Percentiles rank a stretch among this genome's conserved stretches.
These are phyloP conservation scores for Carex cristatella DNA, from an alignment of 176 grass and related monocot genomes.

Conservation along the genomic window DNA sequence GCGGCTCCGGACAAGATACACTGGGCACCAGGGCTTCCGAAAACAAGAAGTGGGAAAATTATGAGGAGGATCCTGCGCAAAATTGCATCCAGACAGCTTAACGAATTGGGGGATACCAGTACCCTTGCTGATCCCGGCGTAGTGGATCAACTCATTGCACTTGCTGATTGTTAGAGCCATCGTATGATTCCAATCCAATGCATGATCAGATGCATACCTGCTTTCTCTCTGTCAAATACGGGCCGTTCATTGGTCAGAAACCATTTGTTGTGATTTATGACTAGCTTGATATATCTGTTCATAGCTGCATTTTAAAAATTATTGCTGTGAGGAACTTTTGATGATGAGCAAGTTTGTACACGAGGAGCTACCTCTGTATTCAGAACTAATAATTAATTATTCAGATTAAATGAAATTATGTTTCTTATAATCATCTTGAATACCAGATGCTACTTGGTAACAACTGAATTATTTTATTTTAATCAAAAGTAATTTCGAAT, in stretches of 20 bases:
- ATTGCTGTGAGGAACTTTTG: not conserved
- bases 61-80: constrained; percentile 94
- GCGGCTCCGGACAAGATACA: constrained; percentile 97
- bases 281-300: not conserved
- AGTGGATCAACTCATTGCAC: constrained; percentile 72
- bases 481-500: not conserved
- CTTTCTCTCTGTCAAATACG: not conserved
- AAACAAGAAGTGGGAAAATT: constrained; percentile 96
- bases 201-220: not conserved
- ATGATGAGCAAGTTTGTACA: not conserved
- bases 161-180: constrained; percentile 44
- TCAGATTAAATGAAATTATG: not conserved
- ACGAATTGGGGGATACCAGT: constrained; percentile 98
- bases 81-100: constrained; percentile 77
- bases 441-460: not conserved
- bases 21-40: constrained; percentile 94
- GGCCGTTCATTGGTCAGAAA: not conserved
- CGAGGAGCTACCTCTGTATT: not conserved
- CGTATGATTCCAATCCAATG: not conserved
- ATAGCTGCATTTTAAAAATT: not conserved
- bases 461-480: not conserved
- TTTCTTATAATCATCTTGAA: not conserved
- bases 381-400: not conserved
- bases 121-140: constrained; percentile 85
- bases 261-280: not conserved